These are phyloP conservation scores for Hypericum perforatum DNA, from an alignment of 345 rosid species.

Conservation along the genomic window DNA sequence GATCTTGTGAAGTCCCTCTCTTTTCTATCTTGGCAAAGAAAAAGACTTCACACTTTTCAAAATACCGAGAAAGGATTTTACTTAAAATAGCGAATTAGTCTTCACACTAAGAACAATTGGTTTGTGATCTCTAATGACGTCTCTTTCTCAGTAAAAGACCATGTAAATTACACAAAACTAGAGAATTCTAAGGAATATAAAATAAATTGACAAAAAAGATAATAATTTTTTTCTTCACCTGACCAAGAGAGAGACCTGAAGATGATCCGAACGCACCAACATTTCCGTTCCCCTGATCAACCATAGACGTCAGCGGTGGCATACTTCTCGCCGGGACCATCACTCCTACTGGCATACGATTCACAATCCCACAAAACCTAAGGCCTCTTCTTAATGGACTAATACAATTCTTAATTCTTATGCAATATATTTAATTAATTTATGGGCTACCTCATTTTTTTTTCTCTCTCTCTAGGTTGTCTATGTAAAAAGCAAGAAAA, in stretches of 20 bases:
- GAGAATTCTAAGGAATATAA: neutral
- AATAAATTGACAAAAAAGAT: neutral
- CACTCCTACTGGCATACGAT: no score
- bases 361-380: no score
- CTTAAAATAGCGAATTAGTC: slow-evolving; percentile 16
- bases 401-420: no score
- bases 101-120: slow-evolving; percentile 10
- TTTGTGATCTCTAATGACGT: slow-evolving; percentile 2
- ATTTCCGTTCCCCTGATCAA: slow-evolving; percentile 27
- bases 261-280: slow-evolving; percentile 42
- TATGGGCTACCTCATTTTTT: no score
- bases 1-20: neutral
- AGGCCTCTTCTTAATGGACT: no score
- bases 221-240: slow-evolving; percentile 25
- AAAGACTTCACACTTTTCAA: slow-evolving; percentile 22
- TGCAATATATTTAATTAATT: no score
- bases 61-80: slow-evolving; percentile 44
- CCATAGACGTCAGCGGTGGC: neutral
- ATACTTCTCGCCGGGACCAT: neutral
- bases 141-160: slow-evolving; percentile 2
- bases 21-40: neutral
- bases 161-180: slow-evolving; percentile 1
- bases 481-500: no score
- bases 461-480: no score
- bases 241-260: slow-evolving; percentile 38